A percentile compares a stretch with the other conserved stretches of the same genome.
phyloP scores from a whole-genome alignment of 306 rosid genomes.

The Vigna trinervia region DNA sequence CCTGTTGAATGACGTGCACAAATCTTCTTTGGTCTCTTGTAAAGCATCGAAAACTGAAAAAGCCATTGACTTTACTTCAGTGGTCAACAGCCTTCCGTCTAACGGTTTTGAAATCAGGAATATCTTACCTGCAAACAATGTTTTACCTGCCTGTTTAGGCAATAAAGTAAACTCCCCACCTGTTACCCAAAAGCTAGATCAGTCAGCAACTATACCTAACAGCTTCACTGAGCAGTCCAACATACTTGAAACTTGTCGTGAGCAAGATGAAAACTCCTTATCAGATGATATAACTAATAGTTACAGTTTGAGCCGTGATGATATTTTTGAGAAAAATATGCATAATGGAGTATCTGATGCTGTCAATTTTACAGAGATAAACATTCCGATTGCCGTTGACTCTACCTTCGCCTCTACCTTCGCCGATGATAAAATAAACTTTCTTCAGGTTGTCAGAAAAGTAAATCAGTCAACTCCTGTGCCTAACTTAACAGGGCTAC shows the following conservation, averaged over 20 bases:
- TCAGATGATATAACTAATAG: slow-evolving; percentile 36
- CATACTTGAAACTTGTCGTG: slow-evolving; percentile 43
- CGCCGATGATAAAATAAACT: slow-evolving; percentile 31
- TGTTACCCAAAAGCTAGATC: slow-evolving; percentile 40
- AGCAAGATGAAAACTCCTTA: slow-evolving; percentile 39
- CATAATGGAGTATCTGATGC: slow-evolving; percentile 31
- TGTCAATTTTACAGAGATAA: slow-evolving; percentile 29
- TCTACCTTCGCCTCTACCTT: slow-evolving; percentile 37
- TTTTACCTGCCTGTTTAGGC: slow-evolving; percentile 40
- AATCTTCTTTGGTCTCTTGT: slow-evolving; percentile 58
- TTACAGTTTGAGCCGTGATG: slow-evolving; percentile 38
- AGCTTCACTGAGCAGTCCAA: slow-evolving; percentile 43
- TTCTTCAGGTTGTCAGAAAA: slow-evolving; percentile 31
- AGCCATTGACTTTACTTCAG: slow-evolving; percentile 71
- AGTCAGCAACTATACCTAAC: slow-evolving; percentile 40
- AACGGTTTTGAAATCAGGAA: slow-evolving; percentile 70
- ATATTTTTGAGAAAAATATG: slow-evolving; percentile 27
- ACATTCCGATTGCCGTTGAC: slow-evolving; percentile 42
- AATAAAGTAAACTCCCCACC: slow-evolving; percentile 32
- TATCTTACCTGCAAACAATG: slow-evolving; percentile 53
- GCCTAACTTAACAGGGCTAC: slow-evolving; percentile 38
- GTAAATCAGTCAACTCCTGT: slow-evolving; percentile 37
- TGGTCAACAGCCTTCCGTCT: slow-evolving; percentile 62
- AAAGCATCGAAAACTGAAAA: slow-evolving; percentile 60
- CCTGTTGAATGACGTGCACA: slow-evolving; percentile 67